phyloP scores from a whole-genome alignment of 495 filamentous ascomycete genomes.

The Penicillium subrubescens region DNA sequence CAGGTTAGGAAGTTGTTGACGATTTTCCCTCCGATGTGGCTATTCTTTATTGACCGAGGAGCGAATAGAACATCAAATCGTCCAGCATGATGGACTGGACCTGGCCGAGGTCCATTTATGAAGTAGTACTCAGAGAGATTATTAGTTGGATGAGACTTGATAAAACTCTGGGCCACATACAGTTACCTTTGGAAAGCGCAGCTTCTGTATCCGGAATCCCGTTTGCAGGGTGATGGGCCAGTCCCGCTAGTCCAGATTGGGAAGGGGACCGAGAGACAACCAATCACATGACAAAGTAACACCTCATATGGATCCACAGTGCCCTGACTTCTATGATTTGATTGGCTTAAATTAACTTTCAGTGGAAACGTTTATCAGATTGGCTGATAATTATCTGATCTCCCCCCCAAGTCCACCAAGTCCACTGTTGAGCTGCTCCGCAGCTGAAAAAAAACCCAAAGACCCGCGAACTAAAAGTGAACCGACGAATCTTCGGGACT shows the following conservation, averaged over 20 bases:
- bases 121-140: neutral
- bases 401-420: neutral
- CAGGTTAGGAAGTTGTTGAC: neutral
- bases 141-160: neutral
- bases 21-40: slow-evolving; percentile 1
- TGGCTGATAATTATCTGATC: slow-evolving; percentile 13
- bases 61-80: neutral
- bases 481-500: neutral
- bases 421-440: neutral
- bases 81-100: neutral
- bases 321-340: neutral
- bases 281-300: neutral
- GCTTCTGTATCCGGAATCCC: neutral
- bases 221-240: neutral
- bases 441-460: neutral
- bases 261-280: neutral
- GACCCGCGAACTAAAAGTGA: neutral
- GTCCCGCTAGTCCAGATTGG: neutral
- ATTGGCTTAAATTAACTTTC: neutral
- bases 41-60: slow-evolving; percentile 2
- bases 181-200: neutral
- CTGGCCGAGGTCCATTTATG: neutral
- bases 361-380: slow-evolving; percentile 7
- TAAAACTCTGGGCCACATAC: neutral
- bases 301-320: neutral